Percentiles rank a stretch among this genome's conserved stretches.
Conservation (phyloP, 257 asterid species). For the Solanum chmielewskii region DNA sequence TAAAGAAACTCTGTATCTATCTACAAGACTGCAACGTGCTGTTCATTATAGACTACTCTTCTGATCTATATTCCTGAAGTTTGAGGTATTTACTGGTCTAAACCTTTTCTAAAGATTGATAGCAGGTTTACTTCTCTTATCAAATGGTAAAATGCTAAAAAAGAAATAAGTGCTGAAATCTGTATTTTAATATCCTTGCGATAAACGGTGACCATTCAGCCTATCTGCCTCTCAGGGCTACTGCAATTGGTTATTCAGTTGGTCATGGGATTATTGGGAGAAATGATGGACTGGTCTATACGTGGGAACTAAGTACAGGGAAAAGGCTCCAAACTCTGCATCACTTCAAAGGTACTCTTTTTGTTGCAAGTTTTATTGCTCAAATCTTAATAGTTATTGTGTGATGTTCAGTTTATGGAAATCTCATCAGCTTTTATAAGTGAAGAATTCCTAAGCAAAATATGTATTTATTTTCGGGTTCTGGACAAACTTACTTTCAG, state of each 20-base stretch:
- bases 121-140: neutral
- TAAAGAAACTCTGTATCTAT: too few species aligned
- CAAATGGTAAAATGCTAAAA: neutral
- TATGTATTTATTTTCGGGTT: neutral
- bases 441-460: neutral
- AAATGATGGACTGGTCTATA: slow-evolving; percentile 59
- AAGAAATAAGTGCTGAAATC: neutral
- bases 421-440: neutral
- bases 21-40: neutral
- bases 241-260: slow-evolving; percentile 42
- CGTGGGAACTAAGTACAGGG: slow-evolving; percentile 87
- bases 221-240: slow-evolving; percentile 33
- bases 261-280: slow-evolving; percentile 84
- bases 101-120: neutral
- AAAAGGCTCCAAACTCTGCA: slow-evolving; percentile 46
- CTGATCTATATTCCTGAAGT: neutral
- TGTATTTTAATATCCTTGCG: neutral
- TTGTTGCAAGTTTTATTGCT: neutral
- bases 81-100: neutral
- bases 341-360: slow-evolving; percentile 49
- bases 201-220: neutral
- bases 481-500: neutral
- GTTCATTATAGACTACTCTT: neutral
- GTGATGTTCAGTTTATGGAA: neutral
- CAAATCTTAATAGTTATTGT: neutral